Base-by-base conservation (phyloP, 768 basidiomycete species). In the Mrakia hoshinonis region DNA sequence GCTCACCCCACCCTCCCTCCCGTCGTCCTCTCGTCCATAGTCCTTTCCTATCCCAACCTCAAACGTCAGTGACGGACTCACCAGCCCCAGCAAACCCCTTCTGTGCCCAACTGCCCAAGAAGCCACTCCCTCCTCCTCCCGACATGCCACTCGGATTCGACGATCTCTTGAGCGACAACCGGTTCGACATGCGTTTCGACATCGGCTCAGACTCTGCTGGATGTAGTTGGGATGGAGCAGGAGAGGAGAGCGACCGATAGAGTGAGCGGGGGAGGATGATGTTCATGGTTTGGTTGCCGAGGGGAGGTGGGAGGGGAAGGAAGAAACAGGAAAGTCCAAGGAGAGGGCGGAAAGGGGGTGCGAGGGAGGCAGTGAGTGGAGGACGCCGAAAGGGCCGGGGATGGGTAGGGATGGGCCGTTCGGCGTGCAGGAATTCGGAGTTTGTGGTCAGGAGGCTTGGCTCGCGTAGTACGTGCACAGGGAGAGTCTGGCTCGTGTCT, bases 71-170 rank as follows among this genome's bases (percentile, higher is more conserved):
- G 6, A 38, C 18, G n/a, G 39, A 64, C 62, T 43, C 26, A 66
- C 64, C 48, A 1, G 47, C 26, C 0, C 9, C 24, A 9, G 54
- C n/a, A 26, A 67, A 67, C 11, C 18, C 2, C 3, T 51, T 38
- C 66, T 67, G 66, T n/a, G 66, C 13, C 66, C 66, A 67, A n/a
- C 51, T 55, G 0, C 4, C 2, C 5, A 67, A 39, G n/a, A 67
- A 46, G 1, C 66, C 66, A 20, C 34, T 10, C 36, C 43, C 43
- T 15, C n/a, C 31, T 15, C 38, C 52, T 34, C 66, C 34, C 49
- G 49, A 43, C 52, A 39, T 26, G 20, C 34, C 4, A 29, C 65
- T 67, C 38, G 66, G 24, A 24, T 52, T 24, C 6, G 43, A 43
- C 43, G 43, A 43, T 18, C 51, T 38, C 11, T 51, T 46, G 34